phyloP scores from a whole-genome alignment of 169 alveolate genomes.

The Plasmodium blacklocki region DNA sequence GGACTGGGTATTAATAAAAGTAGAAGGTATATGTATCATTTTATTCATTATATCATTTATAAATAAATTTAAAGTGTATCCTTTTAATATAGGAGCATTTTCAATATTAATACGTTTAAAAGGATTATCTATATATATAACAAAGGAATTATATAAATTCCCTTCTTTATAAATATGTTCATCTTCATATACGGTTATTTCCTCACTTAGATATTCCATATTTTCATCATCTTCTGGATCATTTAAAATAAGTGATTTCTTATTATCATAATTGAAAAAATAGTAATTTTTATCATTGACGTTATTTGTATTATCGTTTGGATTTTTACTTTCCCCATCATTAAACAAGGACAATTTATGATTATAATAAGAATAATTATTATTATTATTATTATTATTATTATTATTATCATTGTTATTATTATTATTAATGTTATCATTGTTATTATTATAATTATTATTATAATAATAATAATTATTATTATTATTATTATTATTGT shows the following conservation, averaged over 20 bases:
- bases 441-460: too few relatives aligned
- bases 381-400: too few relatives aligned
- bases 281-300: not conserved
- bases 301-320: not conserved
- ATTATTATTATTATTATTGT: too few relatives aligned
- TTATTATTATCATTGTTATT: too few relatives aligned
- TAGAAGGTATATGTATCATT: slow-evolving; percentile 56
- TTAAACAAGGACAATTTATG: not conserved
- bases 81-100: slow-evolving; percentile 48
- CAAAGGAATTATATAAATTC: slow-evolving; percentile 22
- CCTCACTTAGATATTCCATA: slow-evolving; percentile 19
- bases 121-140: slow-evolving; percentile 46
- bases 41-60: slow-evolving; percentile 66
- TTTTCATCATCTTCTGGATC: not conserved
- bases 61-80: slow-evolving; percentile 40
- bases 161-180: slow-evolving; percentile 28
- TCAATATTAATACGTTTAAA: slow-evolving; percentile 15
- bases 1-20: slow-evolving; percentile 20
- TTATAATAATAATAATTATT: too few relatives aligned
- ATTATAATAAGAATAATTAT: not conserved
- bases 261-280: too few relatives aligned
- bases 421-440: too few relatives aligned
- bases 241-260: too few relatives aligned
- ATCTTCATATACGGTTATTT: slow-evolving; percentile 27
- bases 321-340: not conserved